A percentile compares a stretch with the other conserved stretches of the same genome.
These are phyloP conservation scores for Catharanthus roseus DNA, from an alignment of 257 asterid species.

Conservation along the genomic window DNA sequence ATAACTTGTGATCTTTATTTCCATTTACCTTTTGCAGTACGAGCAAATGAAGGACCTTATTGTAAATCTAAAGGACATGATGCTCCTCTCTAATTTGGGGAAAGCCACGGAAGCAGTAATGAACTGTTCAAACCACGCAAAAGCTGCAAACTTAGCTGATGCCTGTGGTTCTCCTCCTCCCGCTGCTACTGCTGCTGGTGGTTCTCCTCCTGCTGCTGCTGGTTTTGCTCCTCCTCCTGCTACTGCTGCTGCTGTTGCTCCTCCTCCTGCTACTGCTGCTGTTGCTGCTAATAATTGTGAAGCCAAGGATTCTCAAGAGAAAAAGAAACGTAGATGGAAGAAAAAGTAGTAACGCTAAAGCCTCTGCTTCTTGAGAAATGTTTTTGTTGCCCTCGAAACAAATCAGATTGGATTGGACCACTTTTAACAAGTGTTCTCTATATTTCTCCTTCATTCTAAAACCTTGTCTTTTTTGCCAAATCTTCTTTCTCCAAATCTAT, in stretches of 20 bases:
- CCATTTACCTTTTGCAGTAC: slow-evolving; percentile 24
- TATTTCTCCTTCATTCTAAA: background rate
- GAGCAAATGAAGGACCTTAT: slow-evolving; percentile 28
- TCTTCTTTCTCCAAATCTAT: too few relatives aligned
- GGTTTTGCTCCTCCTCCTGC: background rate
- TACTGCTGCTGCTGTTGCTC: background rate
- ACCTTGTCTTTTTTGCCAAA: too few relatives aligned
- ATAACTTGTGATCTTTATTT: background rate
- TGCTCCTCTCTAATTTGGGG: slow-evolving; percentile 17
- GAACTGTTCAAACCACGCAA: background rate
- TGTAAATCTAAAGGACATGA: slow-evolving; percentile 22
- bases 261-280: background rate
- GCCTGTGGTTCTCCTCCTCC: background rate
- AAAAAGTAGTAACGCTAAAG: background rate
- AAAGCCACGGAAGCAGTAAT: slow-evolving; percentile 13
- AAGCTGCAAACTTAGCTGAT: background rate
- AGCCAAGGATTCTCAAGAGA: background rate
- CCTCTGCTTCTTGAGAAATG: too few relatives aligned
- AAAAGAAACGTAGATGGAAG: background rate
- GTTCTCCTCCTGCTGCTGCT: background rate
- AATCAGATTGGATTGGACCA: background rate
- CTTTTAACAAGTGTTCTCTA: background rate
- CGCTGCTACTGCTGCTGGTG: background rate
- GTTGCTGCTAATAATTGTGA: background rate
- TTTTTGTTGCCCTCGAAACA: background rate